Conservation (phyloP, 495 filamentous ascomycete genomes). For the Trichoderma erinaceum region DNA sequence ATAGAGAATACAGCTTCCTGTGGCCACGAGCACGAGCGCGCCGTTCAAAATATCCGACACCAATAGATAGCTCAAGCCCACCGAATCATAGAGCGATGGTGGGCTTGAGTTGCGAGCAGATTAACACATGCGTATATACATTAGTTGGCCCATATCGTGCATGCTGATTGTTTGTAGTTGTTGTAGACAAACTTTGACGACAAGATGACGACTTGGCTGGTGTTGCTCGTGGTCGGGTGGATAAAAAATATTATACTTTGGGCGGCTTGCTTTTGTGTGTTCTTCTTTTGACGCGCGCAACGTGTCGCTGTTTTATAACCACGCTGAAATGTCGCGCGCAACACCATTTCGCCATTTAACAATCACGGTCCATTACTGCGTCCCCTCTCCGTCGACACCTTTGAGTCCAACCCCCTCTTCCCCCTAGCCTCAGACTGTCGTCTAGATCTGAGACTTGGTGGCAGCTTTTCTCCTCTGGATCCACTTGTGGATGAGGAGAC, state of each 20-base stretch:
- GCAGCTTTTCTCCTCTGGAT: constrained; percentile 32
- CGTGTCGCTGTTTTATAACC: constrained; percentile 10
- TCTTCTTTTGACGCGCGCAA: neutral
- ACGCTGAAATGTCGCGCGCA: constrained; percentile 10
- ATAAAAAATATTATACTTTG: constrained; percentile 5
- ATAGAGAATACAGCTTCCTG: constrained; percentile 12
- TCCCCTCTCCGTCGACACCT: constrained; percentile 16
- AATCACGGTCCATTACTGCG: constrained; percentile 13
- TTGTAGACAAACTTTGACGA: neutral
- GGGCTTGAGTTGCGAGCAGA: neutral
- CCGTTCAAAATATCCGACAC: neutral
- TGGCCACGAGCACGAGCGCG: constrained; percentile 10
- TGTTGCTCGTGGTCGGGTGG: constrained; percentile 5
- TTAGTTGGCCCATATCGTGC: neutral
- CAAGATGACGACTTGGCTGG: neutral
- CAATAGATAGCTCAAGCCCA: neutral
- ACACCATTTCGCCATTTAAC: constrained; percentile 15
- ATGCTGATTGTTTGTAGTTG: neutral
- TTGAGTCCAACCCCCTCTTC: constrained; percentile 16
- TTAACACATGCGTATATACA: neutral
- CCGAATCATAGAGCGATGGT: neutral
- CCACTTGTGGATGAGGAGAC: constrained; percentile 41
- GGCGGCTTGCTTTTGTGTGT: neutral
- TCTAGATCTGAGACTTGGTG: constrained; percentile 24
- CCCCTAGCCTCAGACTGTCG: constrained; percentile 21